Conservation (phyloP, 2,329 filamentous ascomycete genomes). For the Parascedosporium putredinis region DNA sequence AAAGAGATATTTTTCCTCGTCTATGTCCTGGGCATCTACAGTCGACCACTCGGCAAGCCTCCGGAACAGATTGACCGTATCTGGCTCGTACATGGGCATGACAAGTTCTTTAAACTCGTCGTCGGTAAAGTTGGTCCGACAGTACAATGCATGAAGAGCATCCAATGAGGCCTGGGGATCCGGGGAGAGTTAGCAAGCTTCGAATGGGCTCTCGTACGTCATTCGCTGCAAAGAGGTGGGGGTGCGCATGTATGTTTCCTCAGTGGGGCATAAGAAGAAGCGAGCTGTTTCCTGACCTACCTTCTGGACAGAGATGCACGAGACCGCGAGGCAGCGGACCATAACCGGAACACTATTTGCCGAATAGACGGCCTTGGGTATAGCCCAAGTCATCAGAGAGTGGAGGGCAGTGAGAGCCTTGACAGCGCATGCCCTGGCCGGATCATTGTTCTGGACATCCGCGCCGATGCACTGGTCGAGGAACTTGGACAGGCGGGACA, state of each 20-base stretch:
- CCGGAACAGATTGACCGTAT: constrained; percentile 60
- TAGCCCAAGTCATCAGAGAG: constrained; percentile 77
- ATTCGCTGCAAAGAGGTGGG: constrained; percentile 6
- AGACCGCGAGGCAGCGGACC: constrained; percentile 58
- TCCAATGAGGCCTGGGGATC: constrained; percentile 61
- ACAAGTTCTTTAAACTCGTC: constrained; percentile 71
- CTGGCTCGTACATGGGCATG: constrained; percentile 65
- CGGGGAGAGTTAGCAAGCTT: constrained; percentile 4
- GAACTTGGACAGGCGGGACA: constrained; percentile 64
- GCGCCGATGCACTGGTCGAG: constrained; percentile 62
- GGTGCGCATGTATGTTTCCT: constrained; percentile 4
- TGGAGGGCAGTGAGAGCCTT: constrained; percentile 70
- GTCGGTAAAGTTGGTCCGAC: constrained; percentile 61
- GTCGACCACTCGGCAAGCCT: constrained; percentile 71
- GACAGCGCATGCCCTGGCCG: constrained; percentile 59
- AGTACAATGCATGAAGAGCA: constrained; percentile 73
- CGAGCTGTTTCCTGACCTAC: constrained; percentile 26
- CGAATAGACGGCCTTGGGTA: constrained; percentile 68
- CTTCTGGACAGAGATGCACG: constrained; percentile 64
- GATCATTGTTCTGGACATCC: constrained; percentile 52
- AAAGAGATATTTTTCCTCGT: constrained; percentile 85
- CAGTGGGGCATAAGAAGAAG: background rate
- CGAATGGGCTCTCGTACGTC: constrained; percentile 2
- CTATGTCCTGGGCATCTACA: constrained; percentile 70
- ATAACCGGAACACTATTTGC: constrained; percentile 61